A percentile compares a stretch with the other conserved stretches of the same genome.
Evolutionary conservation across 805 yeast genomes (phyloP).

Genomic region (Myxozyma neotropica): DNA sequence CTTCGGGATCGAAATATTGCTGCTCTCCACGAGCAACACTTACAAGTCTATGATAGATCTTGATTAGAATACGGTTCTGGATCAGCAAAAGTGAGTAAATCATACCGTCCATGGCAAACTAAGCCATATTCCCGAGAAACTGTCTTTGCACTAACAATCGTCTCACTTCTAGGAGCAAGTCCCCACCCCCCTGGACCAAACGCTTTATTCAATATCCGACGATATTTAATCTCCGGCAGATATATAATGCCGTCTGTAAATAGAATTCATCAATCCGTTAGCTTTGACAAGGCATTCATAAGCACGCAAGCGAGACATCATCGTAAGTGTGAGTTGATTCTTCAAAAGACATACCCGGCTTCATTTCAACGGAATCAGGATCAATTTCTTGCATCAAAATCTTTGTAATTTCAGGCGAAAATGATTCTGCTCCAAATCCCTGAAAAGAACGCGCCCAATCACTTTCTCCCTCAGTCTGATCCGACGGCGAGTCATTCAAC

Average conservation of each 20-base stretch:
- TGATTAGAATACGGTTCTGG: too few relatives aligned
- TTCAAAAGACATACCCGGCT: constrained; percentile 57
- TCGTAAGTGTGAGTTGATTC: neutral
- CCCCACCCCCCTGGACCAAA: constrained; percentile 99
- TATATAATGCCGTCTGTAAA: constrained; percentile 75
- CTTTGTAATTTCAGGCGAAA: constrained; percentile 60
- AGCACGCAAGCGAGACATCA: neutral
- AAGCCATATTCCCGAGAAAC: constrained; percentile 90
- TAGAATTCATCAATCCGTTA: neutral
- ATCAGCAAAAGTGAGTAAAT: neutral
- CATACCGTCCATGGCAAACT: constrained; percentile 72
- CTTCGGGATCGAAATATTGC: constrained; percentile 81
- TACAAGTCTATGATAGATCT: constrained; percentile 51
- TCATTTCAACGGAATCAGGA: constrained; percentile 80
- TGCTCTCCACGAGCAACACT: constrained; percentile 96
- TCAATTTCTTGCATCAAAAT: constrained; percentile 65
- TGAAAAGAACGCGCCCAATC: constrained; percentile 89
- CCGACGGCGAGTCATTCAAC: constrained; percentile 16
- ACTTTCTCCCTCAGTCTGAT: neutral
- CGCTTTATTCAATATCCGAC: constrained; percentile 83
- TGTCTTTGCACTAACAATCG: constrained; percentile 69
- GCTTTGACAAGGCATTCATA: too few relatives aligned
- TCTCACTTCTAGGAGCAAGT: constrained; percentile 86
- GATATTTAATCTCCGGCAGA: constrained; percentile 92
- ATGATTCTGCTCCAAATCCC: constrained; percentile 83